These are phyloP conservation scores for Cercospora janseana DNA, from an alignment of 2,329 filamentous ascomycete genomes.

Conservation along the genomic window DNA sequence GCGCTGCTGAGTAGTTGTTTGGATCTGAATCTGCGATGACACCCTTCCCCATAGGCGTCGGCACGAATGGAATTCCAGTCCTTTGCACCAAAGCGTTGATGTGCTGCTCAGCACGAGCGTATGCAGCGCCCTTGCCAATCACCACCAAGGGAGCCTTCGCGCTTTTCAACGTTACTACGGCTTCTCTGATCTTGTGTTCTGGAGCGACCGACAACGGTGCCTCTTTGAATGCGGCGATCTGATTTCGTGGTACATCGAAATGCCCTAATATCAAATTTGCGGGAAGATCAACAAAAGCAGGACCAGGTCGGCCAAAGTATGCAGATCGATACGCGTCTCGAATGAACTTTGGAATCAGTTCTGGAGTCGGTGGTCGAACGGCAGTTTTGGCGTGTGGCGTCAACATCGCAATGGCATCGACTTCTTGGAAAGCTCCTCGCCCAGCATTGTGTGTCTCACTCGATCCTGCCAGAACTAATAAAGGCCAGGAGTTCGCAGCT, in stretches of 20 bases:
- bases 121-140: constrained; percentile 57
- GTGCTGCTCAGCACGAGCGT: constrained; percentile 49
- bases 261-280: constrained; percentile 54
- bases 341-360: constrained; percentile 50
- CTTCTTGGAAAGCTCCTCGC: constrained; percentile 58
- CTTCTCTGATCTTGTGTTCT: constrained; percentile 43
- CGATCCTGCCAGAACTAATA: constrained; percentile 56
- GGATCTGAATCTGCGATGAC: constrained; percentile 55
- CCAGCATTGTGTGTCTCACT: constrained; percentile 52
- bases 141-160: constrained; percentile 54
- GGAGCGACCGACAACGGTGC: constrained; percentile 49
- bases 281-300: constrained; percentile 55
- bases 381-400: constrained; percentile 53
- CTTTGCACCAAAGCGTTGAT: constrained; percentile 49
- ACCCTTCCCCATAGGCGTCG: constrained; percentile 60
- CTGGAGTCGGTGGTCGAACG: constrained; percentile 46
- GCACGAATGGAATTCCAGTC: constrained; percentile 55
- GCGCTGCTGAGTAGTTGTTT: constrained; percentile 53
- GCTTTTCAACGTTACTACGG: constrained; percentile 47
- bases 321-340: constrained; percentile 53
- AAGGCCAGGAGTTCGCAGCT: constrained; percentile 55
- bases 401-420: constrained; percentile 55
- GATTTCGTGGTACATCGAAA: constrained; percentile 27
- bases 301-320: constrained; percentile 55
- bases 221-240: constrained; percentile 25